Percentiles rank a stretch among this genome's conserved stretches.
Conservation (phyloP, 768 basidiomycete genomes). For the Zangia roseola region DNA sequence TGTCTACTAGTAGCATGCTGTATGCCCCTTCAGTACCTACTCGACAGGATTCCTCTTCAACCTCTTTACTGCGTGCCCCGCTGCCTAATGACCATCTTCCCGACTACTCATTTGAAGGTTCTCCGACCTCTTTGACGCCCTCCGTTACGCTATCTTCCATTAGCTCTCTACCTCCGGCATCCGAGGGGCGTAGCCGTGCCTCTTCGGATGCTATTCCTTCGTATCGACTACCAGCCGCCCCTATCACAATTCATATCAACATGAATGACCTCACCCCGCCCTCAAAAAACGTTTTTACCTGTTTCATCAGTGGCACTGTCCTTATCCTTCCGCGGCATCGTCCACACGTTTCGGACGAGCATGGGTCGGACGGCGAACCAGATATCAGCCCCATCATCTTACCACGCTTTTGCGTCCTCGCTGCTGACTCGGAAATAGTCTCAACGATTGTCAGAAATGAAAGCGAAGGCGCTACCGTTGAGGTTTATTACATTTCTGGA, state of each 20-base stretch:
- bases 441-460: conserved; percentile 62
- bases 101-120: conserved; percentile 76
- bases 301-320: conserved; percentile 64
- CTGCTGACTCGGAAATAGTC: conserved; percentile 61
- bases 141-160: conserved; percentile 40
- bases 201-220: conserved; percentile 31
- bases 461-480: conserved; percentile 49
- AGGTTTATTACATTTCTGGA: conserved; percentile 60
- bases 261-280: conserved; percentile 75
- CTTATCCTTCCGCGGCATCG: conserved; percentile 50
- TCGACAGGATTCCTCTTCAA: conserved; percentile 45
- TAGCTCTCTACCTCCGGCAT: conserved; percentile 34
- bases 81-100: conserved; percentile 61
- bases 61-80: conserved; percentile 73
- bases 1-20: conserved; percentile 18
- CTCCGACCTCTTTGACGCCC: conserved; percentile 51
- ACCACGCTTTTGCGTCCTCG: conserved; percentile 68
- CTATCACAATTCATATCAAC: conserved; percentile 74
- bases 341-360: conserved; percentile 23
- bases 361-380: conserved; percentile 25
- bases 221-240: conserved; percentile 49
- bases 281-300: conserved; percentile 61
- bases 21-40: conserved; percentile 26
- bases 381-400: conserved; percentile 55
- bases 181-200: conserved; percentile 38